These are phyloP conservation scores for Amanita phalloides DNA, from an alignment of 768 basidiomycete species.

Conservation along the genomic window DNA sequence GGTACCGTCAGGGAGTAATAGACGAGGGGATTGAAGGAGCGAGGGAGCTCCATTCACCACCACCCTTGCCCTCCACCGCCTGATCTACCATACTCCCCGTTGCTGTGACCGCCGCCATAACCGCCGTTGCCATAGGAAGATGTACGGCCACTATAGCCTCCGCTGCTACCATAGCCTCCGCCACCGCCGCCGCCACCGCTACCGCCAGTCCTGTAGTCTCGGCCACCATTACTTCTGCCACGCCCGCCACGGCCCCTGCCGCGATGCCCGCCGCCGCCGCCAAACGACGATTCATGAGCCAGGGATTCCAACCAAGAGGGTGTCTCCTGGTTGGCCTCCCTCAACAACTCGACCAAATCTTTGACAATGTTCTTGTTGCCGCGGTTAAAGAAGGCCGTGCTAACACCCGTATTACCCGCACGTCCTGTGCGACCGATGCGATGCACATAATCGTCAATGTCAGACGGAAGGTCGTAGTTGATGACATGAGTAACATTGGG, in stretches of 20 bases:
- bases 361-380: constrained; percentile 88
- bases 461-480: constrained; percentile 95
- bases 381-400: constrained; percentile 93
- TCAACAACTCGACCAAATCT: constrained; percentile 85
- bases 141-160: constrained; percentile 13
- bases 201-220: constrained; percentile 34
- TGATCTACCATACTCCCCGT: not conserved
- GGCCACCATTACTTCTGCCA: constrained; percentile 33
- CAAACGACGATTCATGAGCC: constrained; percentile 71
- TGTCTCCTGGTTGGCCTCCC: constrained; percentile 94
- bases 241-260: constrained; percentile 47
- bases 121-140: constrained; percentile 10
- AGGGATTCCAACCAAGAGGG: constrained; percentile 87
- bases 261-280: constrained; percentile 39
- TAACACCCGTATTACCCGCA: constrained; percentile 94
- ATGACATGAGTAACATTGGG: constrained; percentile 98
- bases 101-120: constrained; percentile 15
- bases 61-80: constrained; percentile 27
- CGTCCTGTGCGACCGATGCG: constrained; percentile 97
- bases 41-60: constrained; percentile 27
- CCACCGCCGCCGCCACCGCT: constrained; percentile 23
- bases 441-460: constrained; percentile 99
- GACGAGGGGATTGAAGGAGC: not conserved
- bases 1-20: constrained; percentile 8
- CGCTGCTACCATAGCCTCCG: constrained; percentile 12